phyloP scores from a whole-genome alignment of 768 basidiomycete species.

The Chlorophyllum brunneum region DNA sequence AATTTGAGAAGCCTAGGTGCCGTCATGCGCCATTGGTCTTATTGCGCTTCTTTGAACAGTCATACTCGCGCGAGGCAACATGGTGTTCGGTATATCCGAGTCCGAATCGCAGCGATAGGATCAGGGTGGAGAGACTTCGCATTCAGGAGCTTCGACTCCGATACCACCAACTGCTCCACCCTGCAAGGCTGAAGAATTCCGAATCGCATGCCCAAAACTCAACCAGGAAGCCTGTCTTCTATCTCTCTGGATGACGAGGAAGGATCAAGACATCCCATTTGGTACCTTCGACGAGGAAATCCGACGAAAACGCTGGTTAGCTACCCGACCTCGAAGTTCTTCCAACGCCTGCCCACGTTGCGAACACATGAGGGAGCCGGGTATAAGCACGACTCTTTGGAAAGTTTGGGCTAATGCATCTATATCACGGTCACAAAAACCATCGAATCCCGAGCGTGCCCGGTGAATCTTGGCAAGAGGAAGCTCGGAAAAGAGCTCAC shows the following conservation, averaged over 20 bases:
- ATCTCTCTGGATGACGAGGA: background rate
- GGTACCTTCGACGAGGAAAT: background rate
- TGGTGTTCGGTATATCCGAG: constrained; percentile 1
- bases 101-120: background rate
- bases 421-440: background rate
- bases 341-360: constrained; percentile 4
- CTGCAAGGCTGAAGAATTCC: background rate
- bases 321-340: background rate
- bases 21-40: background rate
- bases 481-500: background rate
- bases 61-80: background rate
- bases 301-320: constrained; percentile 8
- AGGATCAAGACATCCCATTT: background rate
- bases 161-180: background rate
- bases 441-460: background rate
- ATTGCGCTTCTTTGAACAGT: background rate
- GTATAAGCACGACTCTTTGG: background rate
- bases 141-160: background rate
- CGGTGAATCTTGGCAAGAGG: background rate
- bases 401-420: background rate
- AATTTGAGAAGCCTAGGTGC: background rate
- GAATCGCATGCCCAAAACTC: no score
- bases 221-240: no score
- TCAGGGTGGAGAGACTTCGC: background rate
- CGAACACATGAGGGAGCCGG: background rate